Base-by-base conservation (phyloP, 306 rosid species). In the Vigna mungo region DNA sequence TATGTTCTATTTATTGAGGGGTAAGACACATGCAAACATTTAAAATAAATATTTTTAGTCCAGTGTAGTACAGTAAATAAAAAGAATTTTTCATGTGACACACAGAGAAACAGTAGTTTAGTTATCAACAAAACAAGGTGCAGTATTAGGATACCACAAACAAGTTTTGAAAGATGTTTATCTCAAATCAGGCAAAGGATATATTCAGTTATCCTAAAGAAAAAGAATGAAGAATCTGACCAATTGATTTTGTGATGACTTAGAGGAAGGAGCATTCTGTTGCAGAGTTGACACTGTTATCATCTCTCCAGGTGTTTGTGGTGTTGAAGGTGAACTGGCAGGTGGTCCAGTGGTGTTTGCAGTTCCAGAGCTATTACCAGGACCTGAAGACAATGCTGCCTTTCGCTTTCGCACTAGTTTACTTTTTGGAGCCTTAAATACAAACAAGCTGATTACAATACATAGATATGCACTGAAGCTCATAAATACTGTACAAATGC, bases 361-460 rank as follows among this genome's bases (percentile, higher is more conserved):
- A 13, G 93, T 87, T 56, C 93, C 93, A 60, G 92, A 82, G 82
- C 93, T 86, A 70, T 86, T 86, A 68, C 89, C 86, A 74, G 88
- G 86, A 65, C 88, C 88, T 41, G 91, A 84, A 71, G 91, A 85
- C 72, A 92, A 80, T 65, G 81, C 81, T 53, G 80, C 84, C 83
- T 89, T 92, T 83, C 89, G 81, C 86, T 90, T 92, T 75, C 83
- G 80, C 52, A 74, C 87, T 52, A 60, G 70, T 77, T 88, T 83
- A 85, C 58, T 69, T 67, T 87, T 87, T 76, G 90, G 74, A 76
- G 66, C 87, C 93, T 92, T 75, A 16, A 83, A 74, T 49, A 74
- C 23, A 10, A 67, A 43, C 43, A 81, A 65, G 52, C 74, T 9
- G 39, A 55, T 85, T 65, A 75, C 80, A 65, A 78, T 75, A 55